Base-by-base conservation (phyloP, 805 yeast species). In the Hanseniaspora occidentalis region DNA sequence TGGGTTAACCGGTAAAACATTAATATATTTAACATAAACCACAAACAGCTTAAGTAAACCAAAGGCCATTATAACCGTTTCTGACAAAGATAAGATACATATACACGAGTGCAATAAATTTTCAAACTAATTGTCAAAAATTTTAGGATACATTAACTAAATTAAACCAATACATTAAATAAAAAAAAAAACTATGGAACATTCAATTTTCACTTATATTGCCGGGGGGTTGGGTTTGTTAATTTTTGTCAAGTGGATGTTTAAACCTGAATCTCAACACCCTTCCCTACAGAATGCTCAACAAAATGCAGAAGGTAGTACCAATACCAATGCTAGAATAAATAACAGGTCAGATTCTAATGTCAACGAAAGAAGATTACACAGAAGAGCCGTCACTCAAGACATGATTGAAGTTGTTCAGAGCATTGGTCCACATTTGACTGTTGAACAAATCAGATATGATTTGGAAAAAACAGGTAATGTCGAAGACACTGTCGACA, bases 401-500 rank as follows among this genome's bases (percentile, higher is more conserved):
- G 73, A 72, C 43, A 89, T 89, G 97, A 68, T 89, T 35, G 92
- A 81, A 47, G 78, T 83, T 0, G 96, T 89, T 2, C 82, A 77
- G 49, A 76, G 85, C 33, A 66, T 89, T 41, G 95, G 86, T 0
- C 96, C 96, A 3, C 66, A 67, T 17, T 62, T 84, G 24, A 22
- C 38, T 1, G 69, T 61, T 3, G 82, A 72, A 6, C 94, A 83
- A 54, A 84, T 92, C 45, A 67, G 77, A 45, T 66, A 68, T 45
- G 94, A 82, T 55, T 69, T 92, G 45, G 76, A 78, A 51, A 66
- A 74, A 44, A 75, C 92, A 0, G 94, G 94, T 0, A 77, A 82
- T 6, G 88, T 88, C 1, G 88, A 84, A 56, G 71, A 60, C 7
- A 88, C 97, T 0, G 77, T 86, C 8, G 83, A 85, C 39, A 69